These are phyloP conservation scores for Thalassiosira mediterranea DNA, from an alignment of 352 stramenopile species.

Conservation along the genomic window DNA sequence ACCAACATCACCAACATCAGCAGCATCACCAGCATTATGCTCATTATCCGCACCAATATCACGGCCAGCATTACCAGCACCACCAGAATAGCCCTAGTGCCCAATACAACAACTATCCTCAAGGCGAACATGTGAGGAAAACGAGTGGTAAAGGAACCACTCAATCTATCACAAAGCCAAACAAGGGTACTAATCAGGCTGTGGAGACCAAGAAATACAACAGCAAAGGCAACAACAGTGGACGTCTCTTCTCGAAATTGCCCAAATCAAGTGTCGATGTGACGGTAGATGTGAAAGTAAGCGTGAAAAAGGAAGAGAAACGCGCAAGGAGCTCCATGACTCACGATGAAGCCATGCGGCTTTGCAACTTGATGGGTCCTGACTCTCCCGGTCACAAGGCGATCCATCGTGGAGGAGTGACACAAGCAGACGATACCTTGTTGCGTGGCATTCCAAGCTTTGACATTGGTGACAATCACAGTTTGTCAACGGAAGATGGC, in stretches of 20 bases:
- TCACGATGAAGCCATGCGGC: slow-evolving; percentile 35
- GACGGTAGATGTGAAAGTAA: slow-evolving; percentile 16
- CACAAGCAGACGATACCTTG: not conserved
- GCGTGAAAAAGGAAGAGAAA: slow-evolving; percentile 10
- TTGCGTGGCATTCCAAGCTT: slow-evolving; percentile 18
- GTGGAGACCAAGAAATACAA: not conserved
- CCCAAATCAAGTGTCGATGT: slow-evolving; percentile 12
- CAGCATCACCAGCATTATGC: slow-evolving; percentile 4
- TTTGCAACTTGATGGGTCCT: slow-evolving; percentile 18
- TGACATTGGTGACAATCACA: slow-evolving; percentile 34
- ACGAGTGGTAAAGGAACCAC: slow-evolving; percentile 3
- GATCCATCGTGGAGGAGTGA: not conserved
- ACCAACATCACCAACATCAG: slow-evolving; percentile 16
- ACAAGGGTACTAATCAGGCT: not conserved
- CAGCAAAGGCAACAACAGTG: slow-evolving; percentile 1
- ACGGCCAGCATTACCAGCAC: not conserved
- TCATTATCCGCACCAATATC: not conserved
- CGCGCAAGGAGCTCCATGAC: slow-evolving; percentile 7
- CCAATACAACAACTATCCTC: slow-evolving; percentile 25
- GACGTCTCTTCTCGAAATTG: not conserved
- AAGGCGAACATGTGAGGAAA: slow-evolving; percentile 12
- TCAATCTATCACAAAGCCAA: not conserved
- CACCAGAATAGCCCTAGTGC: not conserved
- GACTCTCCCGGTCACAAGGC: slow-evolving; percentile 27
- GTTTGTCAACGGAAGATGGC: slow-evolving; percentile 27